A percentile compares a stretch with the other conserved stretches of the same genome.
phyloP scores from a whole-genome alignment of 441 rosid species.

The Bruguiera hainesii region DNA sequence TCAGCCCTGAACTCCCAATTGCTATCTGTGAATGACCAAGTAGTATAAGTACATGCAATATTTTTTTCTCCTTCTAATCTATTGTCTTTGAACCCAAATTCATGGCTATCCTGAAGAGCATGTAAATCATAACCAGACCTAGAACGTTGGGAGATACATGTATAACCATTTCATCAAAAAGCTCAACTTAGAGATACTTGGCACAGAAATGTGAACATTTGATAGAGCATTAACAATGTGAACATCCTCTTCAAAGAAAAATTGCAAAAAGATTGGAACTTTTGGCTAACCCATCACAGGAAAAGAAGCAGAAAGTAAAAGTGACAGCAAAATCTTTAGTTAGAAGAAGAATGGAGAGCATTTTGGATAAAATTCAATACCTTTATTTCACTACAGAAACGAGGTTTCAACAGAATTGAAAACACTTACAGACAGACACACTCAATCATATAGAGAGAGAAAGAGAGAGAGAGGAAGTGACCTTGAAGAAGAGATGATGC shows the following conservation, averaged over 20 bases:
- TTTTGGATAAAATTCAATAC: background rate
- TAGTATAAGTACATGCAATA: constrained; percentile 12
- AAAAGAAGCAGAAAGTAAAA: background rate
- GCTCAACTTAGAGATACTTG: background rate
- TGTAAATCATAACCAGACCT: background rate
- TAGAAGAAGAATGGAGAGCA: background rate
- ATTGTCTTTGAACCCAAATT: constrained; percentile 6
- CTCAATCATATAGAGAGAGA: background rate
- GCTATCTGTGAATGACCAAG: constrained; percentile 30
- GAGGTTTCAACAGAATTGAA: background rate
- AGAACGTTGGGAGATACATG: background rate
- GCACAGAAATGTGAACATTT: background rate
- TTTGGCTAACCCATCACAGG: background rate
- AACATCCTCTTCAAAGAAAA: background rate
- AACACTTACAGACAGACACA: background rate
- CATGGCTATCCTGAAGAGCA: background rate
- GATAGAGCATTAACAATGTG: background rate
- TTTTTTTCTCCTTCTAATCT: constrained; percentile 1
- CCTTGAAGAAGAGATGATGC: constrained; percentile 8
- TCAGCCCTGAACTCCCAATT: constrained; percentile 27
- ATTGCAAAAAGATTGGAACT: background rate
- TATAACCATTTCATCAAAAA: background rate
- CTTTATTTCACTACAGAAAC: too few relatives aligned
- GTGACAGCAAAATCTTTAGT: background rate
- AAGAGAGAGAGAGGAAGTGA: background rate